Base-by-base conservation (phyloP, 2,329 filamentous ascomycete genomes). In the Clonostachys solani region DNA sequence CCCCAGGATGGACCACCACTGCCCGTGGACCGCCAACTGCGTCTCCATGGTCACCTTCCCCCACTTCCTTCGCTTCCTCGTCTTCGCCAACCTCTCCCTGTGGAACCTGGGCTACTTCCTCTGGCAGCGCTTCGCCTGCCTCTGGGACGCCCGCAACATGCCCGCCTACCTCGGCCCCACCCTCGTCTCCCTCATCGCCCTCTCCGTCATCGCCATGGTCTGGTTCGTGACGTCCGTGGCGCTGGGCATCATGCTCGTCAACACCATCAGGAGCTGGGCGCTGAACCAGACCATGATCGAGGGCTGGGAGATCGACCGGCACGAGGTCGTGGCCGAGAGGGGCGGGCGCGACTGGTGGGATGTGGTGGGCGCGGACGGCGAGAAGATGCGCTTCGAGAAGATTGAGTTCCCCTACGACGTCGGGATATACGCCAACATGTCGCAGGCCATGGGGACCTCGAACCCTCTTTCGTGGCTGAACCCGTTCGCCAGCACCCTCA, bases 361-460 rank as follows among this genome's bases (percentile, higher is more conserved):
- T 33, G 50, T 68, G 9, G 56, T 51, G 19, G 62, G 59, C 1
- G 59, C 62, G 9, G 63, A 65, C 34, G 66, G 65, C 8, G 62
- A 67, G 29, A 59, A 70, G 47, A 52, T 84, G 3, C 66, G 72
- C 12, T 75, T 87, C 40, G 72, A 78, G 48, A 78, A 74, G 46
- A 79, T 92, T 56, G 87, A 92, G 63, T 94, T 90, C 56, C 89
- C 89, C 0, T 94, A 91, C 65, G 89, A 95, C 58, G 68, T 92
- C 41, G 87, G 87, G 44, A 72, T 94, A 56, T 90, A 81, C 68
- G 62, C 69, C 35, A 95, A 95, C 62, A 74, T 92, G 60, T 75
- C 77, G 15, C 84, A 89, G 59, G 86, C 83, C 15, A 92, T 94
- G 86, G 87, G 87, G 5, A 84, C 80, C 1, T 54, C 60, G 8